Conservation (phyloP, 2,329 filamentous ascomycete genomes). For the Arthrobotrys megalospora region DNA sequence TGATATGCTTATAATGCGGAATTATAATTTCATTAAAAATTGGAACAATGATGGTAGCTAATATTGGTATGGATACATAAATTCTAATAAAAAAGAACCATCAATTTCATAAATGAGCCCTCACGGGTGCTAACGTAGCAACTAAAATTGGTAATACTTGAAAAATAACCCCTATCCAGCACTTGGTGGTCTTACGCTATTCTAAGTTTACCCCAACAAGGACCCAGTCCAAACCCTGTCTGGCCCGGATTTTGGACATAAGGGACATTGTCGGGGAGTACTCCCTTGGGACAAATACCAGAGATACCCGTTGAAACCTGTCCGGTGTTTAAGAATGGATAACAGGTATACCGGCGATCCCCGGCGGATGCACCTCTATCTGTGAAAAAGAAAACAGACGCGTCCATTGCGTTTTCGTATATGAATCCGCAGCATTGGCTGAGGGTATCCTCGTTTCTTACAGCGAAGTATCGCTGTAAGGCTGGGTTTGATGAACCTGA, state of each 20-base stretch:
- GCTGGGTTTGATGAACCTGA: not conserved
- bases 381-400: not conserved
- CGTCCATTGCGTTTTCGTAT: not conserved
- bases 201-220: slow-evolving; percentile 3
- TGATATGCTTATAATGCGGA: no score
- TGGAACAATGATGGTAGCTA: no score
- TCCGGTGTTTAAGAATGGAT: not conserved
- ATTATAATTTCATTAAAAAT: no score
- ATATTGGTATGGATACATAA: no score
- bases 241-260: not conserved
- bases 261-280: not conserved
- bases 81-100: no score
- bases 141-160: no score
- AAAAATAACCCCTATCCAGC: no score
- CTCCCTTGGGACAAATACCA: slow-evolving; percentile 6
- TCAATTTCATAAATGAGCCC: no score
- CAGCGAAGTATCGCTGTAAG: not conserved
- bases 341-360: not conserved
- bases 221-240: slow-evolving; percentile 11
- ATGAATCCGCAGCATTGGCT: slow-evolving; percentile 19
- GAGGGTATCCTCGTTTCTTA: slow-evolving; percentile 2
- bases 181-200: not conserved
- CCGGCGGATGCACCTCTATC: slow-evolving; percentile 19
- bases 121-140: no score
- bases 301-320: slow-evolving; percentile 3